These are phyloP conservation scores for Eucalyptus tenuipes DNA, from an alignment of 345 rosid genomes.

Conservation along the genomic window DNA sequence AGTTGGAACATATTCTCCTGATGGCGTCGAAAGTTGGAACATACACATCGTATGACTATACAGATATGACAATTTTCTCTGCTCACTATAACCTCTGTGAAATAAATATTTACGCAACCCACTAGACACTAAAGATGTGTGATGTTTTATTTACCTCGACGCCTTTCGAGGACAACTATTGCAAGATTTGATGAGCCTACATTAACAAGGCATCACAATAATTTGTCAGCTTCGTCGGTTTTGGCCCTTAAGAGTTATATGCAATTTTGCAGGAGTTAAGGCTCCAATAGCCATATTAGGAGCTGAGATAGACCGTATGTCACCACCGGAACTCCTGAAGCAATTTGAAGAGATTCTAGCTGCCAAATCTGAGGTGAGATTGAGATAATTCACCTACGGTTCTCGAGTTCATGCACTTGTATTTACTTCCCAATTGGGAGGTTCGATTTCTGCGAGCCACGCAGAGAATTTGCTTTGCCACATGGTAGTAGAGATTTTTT, in stretches of 20 bases:
- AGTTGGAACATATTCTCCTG: not conserved
- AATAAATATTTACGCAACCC: not conserved
- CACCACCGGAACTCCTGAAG: constrained; percentile 36
- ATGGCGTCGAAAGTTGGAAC: not conserved
- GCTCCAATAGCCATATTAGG: constrained; percentile 12
- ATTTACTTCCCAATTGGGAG: not conserved
- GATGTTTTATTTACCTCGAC: not conserved
- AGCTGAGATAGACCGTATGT: constrained; percentile 30
- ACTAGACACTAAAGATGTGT: not conserved
- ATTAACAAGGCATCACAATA: not conserved
- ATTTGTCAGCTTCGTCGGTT: not conserved
- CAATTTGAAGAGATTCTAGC: constrained; percentile 32
- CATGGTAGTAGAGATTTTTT: not conserved
- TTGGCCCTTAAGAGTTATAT: not conserved
- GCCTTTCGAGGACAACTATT: not conserved
- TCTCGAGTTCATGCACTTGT: not conserved
- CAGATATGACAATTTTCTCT: not conserved
- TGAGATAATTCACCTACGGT: constrained; percentile 4
- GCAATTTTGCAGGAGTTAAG: not conserved
- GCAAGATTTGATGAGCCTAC: not conserved
- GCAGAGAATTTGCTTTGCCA: not conserved
- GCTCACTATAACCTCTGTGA: not conserved
- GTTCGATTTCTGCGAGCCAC: not conserved
- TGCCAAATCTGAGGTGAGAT: constrained; percentile 28
- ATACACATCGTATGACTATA: not conserved